phyloP scores from a whole-genome alignment of 1,284 basidiomycete species.

The Ceratobasidium sp. region DNA sequence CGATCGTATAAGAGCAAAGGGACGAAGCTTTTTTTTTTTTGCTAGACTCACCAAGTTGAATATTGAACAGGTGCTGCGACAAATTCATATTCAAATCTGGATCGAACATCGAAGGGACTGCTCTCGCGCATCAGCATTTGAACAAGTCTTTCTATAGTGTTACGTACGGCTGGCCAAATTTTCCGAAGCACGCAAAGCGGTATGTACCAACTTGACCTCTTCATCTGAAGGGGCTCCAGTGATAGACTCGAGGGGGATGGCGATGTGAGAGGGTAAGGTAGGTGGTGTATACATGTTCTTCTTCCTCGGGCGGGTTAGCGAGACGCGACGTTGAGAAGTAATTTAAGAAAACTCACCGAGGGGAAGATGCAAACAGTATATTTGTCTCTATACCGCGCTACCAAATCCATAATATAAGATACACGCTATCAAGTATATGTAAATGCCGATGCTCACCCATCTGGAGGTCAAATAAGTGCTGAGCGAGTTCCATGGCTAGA shows the following conservation, averaged over 20 bases:
- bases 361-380: conserved; percentile 10
- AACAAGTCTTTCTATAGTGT: neutral
- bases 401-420: neutral
- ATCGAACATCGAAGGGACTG: conserved; percentile 23
- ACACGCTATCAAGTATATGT: too few species aligned
- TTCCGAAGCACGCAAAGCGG: neutral
- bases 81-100: conserved; percentile 24
- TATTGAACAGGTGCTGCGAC: conserved; percentile 30
- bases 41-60: conserved; percentile 19
- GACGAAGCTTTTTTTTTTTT: too few species aligned
- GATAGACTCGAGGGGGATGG: neutral
- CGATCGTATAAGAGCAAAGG: too few species aligned
- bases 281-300: neutral
- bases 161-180: conserved; percentile 1
- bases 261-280: neutral
- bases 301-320: neutral
- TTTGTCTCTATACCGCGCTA: conserved; percentile 14
- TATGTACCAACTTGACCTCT: neutral
- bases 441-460: conserved; percentile 32
- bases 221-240: conserved; percentile 6
- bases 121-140: neutral
- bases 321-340: too few species aligned
- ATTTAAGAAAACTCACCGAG: neutral
- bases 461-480: conserved; percentile 4
- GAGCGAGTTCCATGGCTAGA: too few species aligned